Base-by-base conservation (phyloP, 805 yeast species). In the Pachysolen tannophilus region DNA sequence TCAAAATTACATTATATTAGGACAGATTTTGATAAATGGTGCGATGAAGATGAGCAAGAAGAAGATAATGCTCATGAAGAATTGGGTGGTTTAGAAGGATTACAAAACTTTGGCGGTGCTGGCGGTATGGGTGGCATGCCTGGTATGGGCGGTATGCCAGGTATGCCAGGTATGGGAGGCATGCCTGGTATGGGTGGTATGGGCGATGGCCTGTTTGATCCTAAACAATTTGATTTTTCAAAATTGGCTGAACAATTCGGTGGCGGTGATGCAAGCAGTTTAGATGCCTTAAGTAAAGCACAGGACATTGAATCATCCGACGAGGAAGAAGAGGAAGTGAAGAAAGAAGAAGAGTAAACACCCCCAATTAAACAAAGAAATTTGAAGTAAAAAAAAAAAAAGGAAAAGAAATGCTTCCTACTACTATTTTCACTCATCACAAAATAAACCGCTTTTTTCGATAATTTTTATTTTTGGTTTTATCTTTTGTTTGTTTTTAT, bases 21-120 rank as follows among this genome's bases (percentile, higher is more conserved):
- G 67, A 90, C 98, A 10, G 97, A 90, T 55, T 90, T 90, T 54
- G 95, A 88, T 65, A 84, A 80, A 60, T 90, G 98, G 98, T 95
- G 84, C 27, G 98, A 90, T 55, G 97, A 90, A 65, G 98, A 90
- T 55, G 98, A 90, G 62, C 98, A 90, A 62, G 87, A 85, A 27
- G 88, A 78, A 39, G 65, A 59, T 34, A 67, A 65, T 8, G 80
- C 68, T 28, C 69, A 61, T 17, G 65, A 57, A 28, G 63, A 56
- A 34, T 41, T 50, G 32, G 45, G 45, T 33, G 49, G 47, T 25
- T 35, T 42, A 24, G 49, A 50, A 4, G 66, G 63, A 20, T 43
- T 51, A 36, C 46, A 47, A 31, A 61, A 55, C 8, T 46, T 50
- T 46, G 58, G 57, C 17, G 65, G 59, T 21, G 43, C 53, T 42